These are phyloP conservation scores for Thuidium tamariscinum DNA, from an alignment of 225 moss, liverwort and hornwort genomes.

Conservation along the genomic window DNA sequence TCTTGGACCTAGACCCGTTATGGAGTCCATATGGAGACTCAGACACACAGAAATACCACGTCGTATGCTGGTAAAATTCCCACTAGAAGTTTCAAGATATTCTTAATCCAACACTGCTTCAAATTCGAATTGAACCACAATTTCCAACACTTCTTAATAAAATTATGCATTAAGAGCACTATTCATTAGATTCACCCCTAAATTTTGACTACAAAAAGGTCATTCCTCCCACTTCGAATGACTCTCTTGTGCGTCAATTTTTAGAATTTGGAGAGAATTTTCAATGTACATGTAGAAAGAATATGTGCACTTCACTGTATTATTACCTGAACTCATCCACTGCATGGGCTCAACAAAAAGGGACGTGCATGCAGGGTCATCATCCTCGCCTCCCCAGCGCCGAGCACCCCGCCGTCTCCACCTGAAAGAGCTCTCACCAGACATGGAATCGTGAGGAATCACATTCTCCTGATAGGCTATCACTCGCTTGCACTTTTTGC, in stretches of 20 bases:
- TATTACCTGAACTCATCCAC: conserved; percentile 46
- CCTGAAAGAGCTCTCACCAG: conserved; percentile 69
- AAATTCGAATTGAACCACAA: background rate
- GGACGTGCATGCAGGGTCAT: conserved; percentile 50
- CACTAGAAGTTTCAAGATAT: background rate
- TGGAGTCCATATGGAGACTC: background rate
- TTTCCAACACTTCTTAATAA: background rate
- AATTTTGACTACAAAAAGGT: background rate
- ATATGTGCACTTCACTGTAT: background rate
- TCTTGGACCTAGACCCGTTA: background rate
- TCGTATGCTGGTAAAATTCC: background rate
- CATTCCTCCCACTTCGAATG: background rate
- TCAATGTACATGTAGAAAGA: background rate
- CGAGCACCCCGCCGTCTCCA: conserved; percentile 31
- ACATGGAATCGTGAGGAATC: conserved; percentile 45
- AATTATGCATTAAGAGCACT: background rate
- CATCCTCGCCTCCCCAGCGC: conserved; percentile 49
- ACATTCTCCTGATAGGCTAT: conserved; percentile 55
- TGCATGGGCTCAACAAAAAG: conserved; percentile 55
- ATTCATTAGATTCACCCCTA: background rate
- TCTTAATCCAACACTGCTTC: background rate
- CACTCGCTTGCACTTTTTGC: conserved; percentile 59
- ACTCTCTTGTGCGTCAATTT: background rate
- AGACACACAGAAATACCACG: background rate
- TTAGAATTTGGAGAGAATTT: background rate